Conservation (phyloP, 352 stramenopile genomes). For the Pythium angustatum region DNA sequence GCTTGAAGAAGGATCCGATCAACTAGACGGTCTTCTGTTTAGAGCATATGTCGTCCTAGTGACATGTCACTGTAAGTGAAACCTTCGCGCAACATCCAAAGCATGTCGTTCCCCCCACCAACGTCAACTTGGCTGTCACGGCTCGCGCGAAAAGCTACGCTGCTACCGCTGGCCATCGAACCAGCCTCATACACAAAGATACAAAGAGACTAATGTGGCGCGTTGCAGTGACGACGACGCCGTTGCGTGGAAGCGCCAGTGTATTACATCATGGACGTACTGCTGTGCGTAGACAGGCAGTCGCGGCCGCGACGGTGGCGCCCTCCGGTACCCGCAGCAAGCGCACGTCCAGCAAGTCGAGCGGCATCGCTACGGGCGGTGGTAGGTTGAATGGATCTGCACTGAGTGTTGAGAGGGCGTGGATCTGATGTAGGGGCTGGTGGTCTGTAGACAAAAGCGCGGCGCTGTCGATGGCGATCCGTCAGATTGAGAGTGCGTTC, state of each 20-base stretch:
- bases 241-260: too few relatives aligned
- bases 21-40: too few relatives aligned
- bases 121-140: slow-evolving; percentile 25
- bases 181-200: not conserved
- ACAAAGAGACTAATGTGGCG: slow-evolving; percentile 26
- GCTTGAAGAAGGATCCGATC: slow-evolving; percentile 30
- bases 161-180: not conserved
- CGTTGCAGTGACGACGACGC: too few relatives aligned
- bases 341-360: slow-evolving; percentile 28
- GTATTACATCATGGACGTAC: too few relatives aligned
- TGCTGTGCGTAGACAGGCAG: slow-evolving; percentile 14
- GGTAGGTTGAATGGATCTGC: slow-evolving; percentile 5
- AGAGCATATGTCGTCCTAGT: too few relatives aligned
- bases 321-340: slow-evolving; percentile 19
- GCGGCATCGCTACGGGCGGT: slow-evolving; percentile 3
- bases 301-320: not conserved
- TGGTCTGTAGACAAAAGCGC: slow-evolving; percentile 61
- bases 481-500: slow-evolving; percentile 96
- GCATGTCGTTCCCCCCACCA: slow-evolving; percentile 12
- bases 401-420: too few relatives aligned
- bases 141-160: slow-evolving; percentile 26
- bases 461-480: slow-evolving; percentile 94
- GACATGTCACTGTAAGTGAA: too few relatives aligned
- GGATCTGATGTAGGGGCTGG: too few relatives aligned
- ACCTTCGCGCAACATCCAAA: slow-evolving; percentile 20